Conservation (phyloP, 345 rosid genomes). For the Murraya paniculata region DNA sequence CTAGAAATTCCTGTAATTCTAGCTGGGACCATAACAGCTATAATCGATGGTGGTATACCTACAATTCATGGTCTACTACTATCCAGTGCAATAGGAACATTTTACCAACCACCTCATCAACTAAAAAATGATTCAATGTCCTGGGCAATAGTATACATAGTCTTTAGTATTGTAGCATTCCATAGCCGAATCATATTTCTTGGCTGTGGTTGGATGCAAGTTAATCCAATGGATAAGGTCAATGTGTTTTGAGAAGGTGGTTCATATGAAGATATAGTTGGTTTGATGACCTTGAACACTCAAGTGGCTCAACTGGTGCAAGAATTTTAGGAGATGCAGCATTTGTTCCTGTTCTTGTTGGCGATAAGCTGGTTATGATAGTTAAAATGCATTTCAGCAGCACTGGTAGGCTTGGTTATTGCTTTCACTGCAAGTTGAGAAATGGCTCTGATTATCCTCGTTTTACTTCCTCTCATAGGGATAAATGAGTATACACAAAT, state of each 20-base stretch:
- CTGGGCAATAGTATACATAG: conserved; percentile 62
- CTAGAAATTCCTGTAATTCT: conserved; percentile 68
- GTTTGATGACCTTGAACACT: conserved; percentile 73
- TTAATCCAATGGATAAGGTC: conserved; percentile 60
- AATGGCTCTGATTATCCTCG: conserved; percentile 57
- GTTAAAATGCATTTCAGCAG: conserved; percentile 59
- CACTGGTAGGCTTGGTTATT: conserved; percentile 58
- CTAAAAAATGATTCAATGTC: conserved; percentile 57
- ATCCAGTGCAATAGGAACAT: conserved; percentile 49
- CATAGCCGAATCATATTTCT: conserved; percentile 48
- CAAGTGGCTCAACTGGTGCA: conserved; percentile 73
- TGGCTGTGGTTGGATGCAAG: conserved; percentile 62
- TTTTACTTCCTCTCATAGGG: conserved; percentile 56
- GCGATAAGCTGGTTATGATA: conserved; percentile 61
- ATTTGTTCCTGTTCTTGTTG: conserved; percentile 59
- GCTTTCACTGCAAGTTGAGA: conserved; percentile 72
- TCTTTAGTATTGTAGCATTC: conserved; percentile 60
- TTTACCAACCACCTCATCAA: conserved; percentile 54
- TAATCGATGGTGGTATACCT: conserved; percentile 46
- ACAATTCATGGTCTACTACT: conserved; percentile 56
- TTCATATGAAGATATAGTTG: conserved; percentile 79
- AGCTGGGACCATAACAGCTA: conserved; percentile 49
- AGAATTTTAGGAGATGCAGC: conserved; percentile 84
- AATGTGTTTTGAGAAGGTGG: conserved; percentile 77
- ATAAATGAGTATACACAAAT: conserved; percentile 54